phyloP scores from a whole-genome alignment of 225 moss, liverwort and hornwort species.

The Rhytidiadelphus loreus region DNA sequence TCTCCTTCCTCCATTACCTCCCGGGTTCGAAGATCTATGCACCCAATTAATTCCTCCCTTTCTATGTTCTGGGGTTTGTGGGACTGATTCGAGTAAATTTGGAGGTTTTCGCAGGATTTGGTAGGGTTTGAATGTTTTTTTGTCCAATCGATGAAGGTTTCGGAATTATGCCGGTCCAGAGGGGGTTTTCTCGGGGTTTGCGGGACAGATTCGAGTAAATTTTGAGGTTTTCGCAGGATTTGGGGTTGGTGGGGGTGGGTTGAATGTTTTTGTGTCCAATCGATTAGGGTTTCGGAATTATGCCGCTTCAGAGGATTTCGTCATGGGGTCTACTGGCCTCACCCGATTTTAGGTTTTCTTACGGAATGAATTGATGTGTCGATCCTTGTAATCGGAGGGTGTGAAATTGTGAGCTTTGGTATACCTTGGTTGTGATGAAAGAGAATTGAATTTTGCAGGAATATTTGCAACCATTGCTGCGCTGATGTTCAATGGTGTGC shows the following conservation, averaged over 20 bases:
- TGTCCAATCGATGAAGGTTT: neutral
- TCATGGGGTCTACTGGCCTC: neutral
- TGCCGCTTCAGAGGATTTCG: neutral
- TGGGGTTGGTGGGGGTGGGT: neutral
- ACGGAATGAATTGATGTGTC: neutral
- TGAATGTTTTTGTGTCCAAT: neutral
- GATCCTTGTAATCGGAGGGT: neutral
- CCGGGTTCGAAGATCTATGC: constrained; percentile 24
- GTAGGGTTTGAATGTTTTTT: neutral
- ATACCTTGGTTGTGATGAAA: neutral
- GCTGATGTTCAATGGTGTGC: constrained; percentile 85
- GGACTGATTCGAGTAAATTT: neutral
- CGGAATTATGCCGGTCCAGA: neutral
- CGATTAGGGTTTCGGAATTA: neutral
- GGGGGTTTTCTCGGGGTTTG: neutral
- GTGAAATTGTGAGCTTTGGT: neutral
- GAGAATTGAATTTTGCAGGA: constrained; percentile 26
- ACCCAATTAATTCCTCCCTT: too few species aligned
- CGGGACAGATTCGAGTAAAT: neutral
- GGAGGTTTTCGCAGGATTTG: neutral
- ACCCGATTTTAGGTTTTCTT: neutral
- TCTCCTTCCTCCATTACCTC: constrained; percentile 80
- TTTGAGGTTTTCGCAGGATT: neutral
- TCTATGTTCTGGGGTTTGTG: neutral
- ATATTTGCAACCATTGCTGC: constrained; percentile 74